A percentile compares a stretch with the other conserved stretches of the same genome.
Evolutionary conservation across 352 stramenopile genomes (phyloP).

Genomic region (Globisporangium lucens): DNA sequence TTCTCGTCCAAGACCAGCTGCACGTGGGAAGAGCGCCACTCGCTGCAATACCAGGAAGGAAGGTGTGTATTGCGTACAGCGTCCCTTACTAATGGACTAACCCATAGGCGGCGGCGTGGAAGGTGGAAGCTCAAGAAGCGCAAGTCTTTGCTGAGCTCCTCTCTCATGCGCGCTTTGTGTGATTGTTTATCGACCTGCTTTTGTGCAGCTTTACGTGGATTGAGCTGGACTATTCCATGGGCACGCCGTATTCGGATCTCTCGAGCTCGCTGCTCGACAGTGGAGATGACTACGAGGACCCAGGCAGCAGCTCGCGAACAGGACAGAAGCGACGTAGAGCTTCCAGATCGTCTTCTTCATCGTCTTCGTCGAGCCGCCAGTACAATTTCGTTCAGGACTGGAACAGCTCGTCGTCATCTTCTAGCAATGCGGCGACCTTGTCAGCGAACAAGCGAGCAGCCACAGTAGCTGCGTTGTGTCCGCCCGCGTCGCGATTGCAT

Average conservation of each 20-base stretch:
- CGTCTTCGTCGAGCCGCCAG: not conserved
- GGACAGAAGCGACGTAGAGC: conserved; percentile 17
- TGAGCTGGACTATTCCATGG: conserved; percentile 54
- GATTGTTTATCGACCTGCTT: not conserved
- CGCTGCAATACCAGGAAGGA: conserved; percentile 47
- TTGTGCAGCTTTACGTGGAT: conserved; percentile 63
- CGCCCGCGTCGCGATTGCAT: conserved; percentile 41
- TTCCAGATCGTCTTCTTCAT: not conserved
- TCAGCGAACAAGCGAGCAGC: not conserved
- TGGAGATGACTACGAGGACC: conserved; percentile 26
- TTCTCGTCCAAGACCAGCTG: conserved; percentile 52
- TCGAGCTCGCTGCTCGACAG: conserved; percentile 28
- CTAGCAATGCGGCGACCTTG: not conserved
- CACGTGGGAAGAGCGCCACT: conserved; percentile 54
- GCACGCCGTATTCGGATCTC: conserved; percentile 39
- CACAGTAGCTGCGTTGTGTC: conserved; percentile 1
- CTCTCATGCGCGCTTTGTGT: conserved; percentile 4
- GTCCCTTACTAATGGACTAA: not conserved
- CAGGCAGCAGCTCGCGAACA: not conserved
- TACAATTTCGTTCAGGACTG: conserved; percentile 15
- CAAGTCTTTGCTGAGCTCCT: not conserved
- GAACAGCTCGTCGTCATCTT: not conserved
- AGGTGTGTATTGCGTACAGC: conserved; percentile 19
- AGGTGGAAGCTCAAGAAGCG: conserved; percentile 4
- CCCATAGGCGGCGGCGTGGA: not conserved